A percentile compares a stretch with the other conserved stretches of the same genome.
Evolutionary conservation across 176 grass and related monocot species (phyloP).

Genomic region (Avena atlantica): DNA sequence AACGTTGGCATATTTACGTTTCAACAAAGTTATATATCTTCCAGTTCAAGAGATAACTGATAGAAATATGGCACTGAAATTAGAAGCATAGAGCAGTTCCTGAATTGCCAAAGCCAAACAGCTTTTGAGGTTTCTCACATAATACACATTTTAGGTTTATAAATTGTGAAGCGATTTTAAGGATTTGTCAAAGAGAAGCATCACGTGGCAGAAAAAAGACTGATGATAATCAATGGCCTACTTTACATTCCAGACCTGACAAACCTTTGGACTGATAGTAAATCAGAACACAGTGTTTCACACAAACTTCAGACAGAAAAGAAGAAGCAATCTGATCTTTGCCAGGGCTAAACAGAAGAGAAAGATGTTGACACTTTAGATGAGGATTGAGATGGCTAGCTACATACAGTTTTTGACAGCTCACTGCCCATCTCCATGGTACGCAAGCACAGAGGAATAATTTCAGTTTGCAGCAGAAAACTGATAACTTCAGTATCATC

Average conservation of each 20-base stretch:
- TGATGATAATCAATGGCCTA: constrained; percentile 28
- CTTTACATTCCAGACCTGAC: background rate
- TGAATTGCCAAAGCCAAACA: constrained; percentile 3
- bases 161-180: background rate
- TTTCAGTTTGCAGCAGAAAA: constrained; percentile 99
- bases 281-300: background rate
- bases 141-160: constrained; percentile 33
- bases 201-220: background rate
- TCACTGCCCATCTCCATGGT: constrained; percentile 99
- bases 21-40: background rate
- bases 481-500: constrained; percentile 97
- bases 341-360: constrained; percentile 36
- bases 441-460: constrained; percentile 92
- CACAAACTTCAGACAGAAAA: constrained; percentile 22
- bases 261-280: background rate
- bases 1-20: background rate
- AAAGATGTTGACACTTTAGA: constrained; percentile 6
- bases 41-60: background rate
- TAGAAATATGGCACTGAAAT: background rate
- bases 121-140: background rate
- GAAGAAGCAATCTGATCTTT: background rate
- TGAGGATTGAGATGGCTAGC: constrained; percentile 23
- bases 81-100: background rate
- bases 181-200: constrained; percentile 7
- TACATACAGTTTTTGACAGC: constrained; percentile 91